phyloP scores from a whole-genome alignment of 1,139 yeast genomes.

The Taphrina pruni region DNA sequence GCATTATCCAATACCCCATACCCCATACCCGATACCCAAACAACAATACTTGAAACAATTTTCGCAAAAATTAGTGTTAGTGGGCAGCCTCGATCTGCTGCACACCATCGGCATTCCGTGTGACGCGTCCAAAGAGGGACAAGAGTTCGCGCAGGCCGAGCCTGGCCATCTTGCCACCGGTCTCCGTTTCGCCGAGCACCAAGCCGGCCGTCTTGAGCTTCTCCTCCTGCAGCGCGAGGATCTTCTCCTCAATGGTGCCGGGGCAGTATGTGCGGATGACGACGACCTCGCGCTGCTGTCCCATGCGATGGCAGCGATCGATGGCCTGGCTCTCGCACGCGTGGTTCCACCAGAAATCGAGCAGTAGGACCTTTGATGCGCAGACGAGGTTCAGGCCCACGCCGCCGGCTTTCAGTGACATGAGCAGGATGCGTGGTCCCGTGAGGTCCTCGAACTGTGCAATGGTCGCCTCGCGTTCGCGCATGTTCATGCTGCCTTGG shows the following conservation, averaged over 20 bases:
- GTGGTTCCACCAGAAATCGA: conserved; percentile 99
- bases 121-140: conserved; percentile 39
- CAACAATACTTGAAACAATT: no score
- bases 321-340: conserved; percentile 81
- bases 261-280: conserved; percentile 58
- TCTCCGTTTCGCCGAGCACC: conserved; percentile 37
- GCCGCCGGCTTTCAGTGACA: conserved; percentile 96
- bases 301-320: conserved; percentile 66
- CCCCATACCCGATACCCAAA: no score
- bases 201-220: conserved; percentile 49
- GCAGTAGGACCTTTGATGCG: conserved; percentile 90
- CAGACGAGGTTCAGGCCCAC: conserved; percentile 95
- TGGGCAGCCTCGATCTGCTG: conserved; percentile 21
- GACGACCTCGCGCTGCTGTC: conserved; percentile 61
- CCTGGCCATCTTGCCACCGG: conserved; percentile 31
- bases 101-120: conserved; percentile 27
- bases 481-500: conserved; percentile 96
- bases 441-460: conserved; percentile 90
- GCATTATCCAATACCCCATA: no score
- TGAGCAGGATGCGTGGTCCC: conserved; percentile 87
- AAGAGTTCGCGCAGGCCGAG: conserved; percentile 35
- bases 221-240: conserved; percentile 58
- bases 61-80: not conserved
- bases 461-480: conserved; percentile 89
- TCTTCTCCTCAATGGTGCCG: conserved; percentile 61